Evolutionary conservation across 257 asterid genomes (phyloP), one percentile per base, ranked within the genome.

Genomic region (Solanum chilense): DNA sequence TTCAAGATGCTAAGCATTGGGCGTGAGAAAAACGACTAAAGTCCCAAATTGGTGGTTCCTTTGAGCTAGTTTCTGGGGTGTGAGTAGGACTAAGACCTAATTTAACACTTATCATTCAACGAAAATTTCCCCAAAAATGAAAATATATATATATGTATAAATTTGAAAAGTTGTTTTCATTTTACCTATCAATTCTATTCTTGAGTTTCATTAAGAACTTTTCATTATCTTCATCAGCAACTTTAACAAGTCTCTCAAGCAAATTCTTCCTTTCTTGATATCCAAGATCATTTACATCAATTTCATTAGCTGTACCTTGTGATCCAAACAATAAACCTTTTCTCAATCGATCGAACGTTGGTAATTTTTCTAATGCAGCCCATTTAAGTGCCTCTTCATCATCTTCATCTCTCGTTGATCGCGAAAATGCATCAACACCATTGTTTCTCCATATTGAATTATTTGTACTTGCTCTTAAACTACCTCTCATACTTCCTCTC

Each of bases 381-480:
- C 98, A 93, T 85, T 87, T 92, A 6, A 93, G 89, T 39, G 94
- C 93, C 58, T 93, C 97, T 87, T 94, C 98, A 31, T 94, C 98
- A 31, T 93, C 95, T 87, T 93, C 97, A 10, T 93, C 93, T 11
- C 92, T 88, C 0, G 92, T 44, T n/a, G 97, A 92, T 37, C 93
- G 93, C 13, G 96, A 89, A 78, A 93, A 93, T 3, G 85, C 84
- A 1, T 80, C 84, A 9, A 80, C 68, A 0, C 84, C 84, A 80
- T 80, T 80, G n/a, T 80, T 80, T 47, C 84, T 80, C 84, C 84
- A 80, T 80, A 80, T 47, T 9, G 84, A 80, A 21, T 80, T 45
- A 6, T 42, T 80, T 4, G 68, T 80, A 80, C 84, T 80, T 80
- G 84, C 84, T 13, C 84, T 80, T 80, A 80, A 80, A 47, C 84